A percentile compares a stretch with the other conserved stretches of the same genome.
These are phyloP conservation scores for Leccinum sublutescens DNA, from an alignment of 768 basidiomycete genomes.

Conservation along the genomic window DNA sequence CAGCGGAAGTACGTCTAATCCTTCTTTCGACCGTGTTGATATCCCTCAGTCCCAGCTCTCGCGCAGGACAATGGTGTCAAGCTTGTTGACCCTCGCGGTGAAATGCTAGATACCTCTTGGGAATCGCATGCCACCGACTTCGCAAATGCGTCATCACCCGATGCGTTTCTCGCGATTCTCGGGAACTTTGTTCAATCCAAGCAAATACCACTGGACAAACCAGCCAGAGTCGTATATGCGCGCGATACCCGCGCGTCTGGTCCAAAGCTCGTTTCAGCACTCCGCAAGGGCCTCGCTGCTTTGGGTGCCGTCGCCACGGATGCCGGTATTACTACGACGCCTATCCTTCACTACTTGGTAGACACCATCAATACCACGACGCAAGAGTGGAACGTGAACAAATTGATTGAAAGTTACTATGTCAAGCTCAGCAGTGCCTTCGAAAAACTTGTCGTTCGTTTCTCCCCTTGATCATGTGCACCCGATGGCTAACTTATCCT, in stretches of 20 bases:
- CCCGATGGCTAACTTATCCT: slow-evolving; percentile 7
- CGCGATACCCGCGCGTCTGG: slow-evolving; percentile 93
- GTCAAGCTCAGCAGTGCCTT: slow-evolving; percentile 79
- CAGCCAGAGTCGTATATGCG: slow-evolving; percentile 84
- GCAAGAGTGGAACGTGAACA: slow-evolving; percentile 74
- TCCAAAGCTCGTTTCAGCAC: slow-evolving; percentile 64
- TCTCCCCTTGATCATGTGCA: background rate
- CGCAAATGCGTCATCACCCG: slow-evolving; percentile 77
- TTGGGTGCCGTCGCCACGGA: slow-evolving; percentile 67
- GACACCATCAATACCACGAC: slow-evolving; percentile 85
- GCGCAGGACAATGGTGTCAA: slow-evolving; percentile 96
- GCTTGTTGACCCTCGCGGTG: slow-evolving; percentile 93
- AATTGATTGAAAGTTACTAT: slow-evolving; percentile 81
- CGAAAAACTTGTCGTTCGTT: slow-evolving; percentile 80
- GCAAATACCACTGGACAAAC: slow-evolving; percentile 77
- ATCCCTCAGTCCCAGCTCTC: slow-evolving; percentile 5
- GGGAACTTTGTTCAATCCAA: slow-evolving; percentile 56
- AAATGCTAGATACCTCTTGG: slow-evolving; percentile 96
- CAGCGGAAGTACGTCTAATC: slow-evolving; percentile 70
- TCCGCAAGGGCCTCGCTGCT: slow-evolving; percentile 80
- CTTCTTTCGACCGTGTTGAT: background rate
- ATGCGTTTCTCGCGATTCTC: slow-evolving; percentile 68
- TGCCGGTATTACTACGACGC: slow-evolving; percentile 88
- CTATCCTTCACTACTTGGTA: slow-evolving; percentile 94
- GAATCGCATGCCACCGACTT: slow-evolving; percentile 83